A percentile compares a stretch with the other conserved stretches of the same genome.
Evolutionary conservation across 768 basidiomycete genomes (phyloP).

Genomic region (Lentinula sp.): DNA sequence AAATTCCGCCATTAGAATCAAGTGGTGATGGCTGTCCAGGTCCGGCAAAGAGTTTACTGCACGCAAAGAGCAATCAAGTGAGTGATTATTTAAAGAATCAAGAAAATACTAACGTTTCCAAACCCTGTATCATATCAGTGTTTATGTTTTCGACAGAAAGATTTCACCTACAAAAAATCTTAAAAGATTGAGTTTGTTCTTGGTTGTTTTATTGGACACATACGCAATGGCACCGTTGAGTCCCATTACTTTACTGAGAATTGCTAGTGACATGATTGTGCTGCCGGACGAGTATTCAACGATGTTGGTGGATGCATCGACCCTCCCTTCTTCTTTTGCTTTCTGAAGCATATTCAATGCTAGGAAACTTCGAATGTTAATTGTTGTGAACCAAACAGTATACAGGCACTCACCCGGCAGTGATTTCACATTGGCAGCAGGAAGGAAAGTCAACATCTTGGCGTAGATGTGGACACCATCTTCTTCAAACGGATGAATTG

Average conservation of each 20-base stretch:
- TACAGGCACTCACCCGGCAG: slow-evolving; percentile 12
- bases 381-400: not conserved
- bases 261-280: slow-evolving; percentile 18
- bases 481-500: slow-evolving; percentile 9
- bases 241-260: slow-evolving; percentile 15
- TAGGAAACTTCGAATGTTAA: not conserved
- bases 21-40: slow-evolving; percentile 16
- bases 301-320: slow-evolving; percentile 15
- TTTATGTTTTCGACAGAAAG: not conserved
- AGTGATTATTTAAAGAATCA: not conserved
- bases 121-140: not conserved
- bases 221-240: slow-evolving; percentile 17
- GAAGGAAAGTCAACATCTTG: slow-evolving; percentile 16
- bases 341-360: slow-evolving; percentile 19
- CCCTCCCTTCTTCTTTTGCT: slow-evolving; percentile 14
- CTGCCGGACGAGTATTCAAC: slow-evolving; percentile 20
- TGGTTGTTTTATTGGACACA: slow-evolving; percentile 18
- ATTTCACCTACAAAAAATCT: slow-evolving; percentile 17
- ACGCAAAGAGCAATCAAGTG: not conserved
- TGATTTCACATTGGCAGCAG: slow-evolving; percentile 18
- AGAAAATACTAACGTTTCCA: not conserved
- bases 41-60: slow-evolving; percentile 17
- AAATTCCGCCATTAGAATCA: slow-evolving; percentile 18
- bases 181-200: slow-evolving; percentile 15
- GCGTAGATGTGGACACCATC: slow-evolving; percentile 18